Conservation (phyloP, 495 filamentous ascomycete genomes). For the Talaromyces wortmannii region DNA sequence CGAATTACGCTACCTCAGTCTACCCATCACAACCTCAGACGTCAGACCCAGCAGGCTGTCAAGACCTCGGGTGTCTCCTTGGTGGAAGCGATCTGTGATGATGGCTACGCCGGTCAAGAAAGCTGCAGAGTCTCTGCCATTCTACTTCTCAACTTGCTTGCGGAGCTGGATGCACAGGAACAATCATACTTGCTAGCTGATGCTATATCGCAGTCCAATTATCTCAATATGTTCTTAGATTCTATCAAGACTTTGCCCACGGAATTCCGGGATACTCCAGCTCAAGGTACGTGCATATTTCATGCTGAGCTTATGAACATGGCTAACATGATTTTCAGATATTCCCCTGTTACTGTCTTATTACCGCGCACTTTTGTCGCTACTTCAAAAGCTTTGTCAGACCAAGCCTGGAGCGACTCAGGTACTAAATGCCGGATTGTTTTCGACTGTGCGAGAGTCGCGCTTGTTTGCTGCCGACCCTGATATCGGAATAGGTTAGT, state of each 20-base stretch:
- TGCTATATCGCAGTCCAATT: constrained; percentile 74
- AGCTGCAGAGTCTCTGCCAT: constrained; percentile 76
- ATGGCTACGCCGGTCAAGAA: constrained; percentile 80
- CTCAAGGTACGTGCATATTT: constrained; percentile 33
- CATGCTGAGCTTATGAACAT: no score
- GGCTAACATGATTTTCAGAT: constrained; percentile 25
- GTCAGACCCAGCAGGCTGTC: constrained; percentile 67
- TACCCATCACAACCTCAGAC: constrained; percentile 32
- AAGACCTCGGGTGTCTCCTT: constrained; percentile 70
- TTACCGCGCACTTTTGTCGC: constrained; percentile 67
- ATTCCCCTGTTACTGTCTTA: constrained; percentile 50
- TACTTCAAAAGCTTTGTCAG: constrained; percentile 80
- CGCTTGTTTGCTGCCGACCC: constrained; percentile 85
- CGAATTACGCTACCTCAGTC: constrained; percentile 50
- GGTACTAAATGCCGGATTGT: constrained; percentile 83
- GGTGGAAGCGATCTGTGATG: constrained; percentile 84
- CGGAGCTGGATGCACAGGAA: constrained; percentile 56
- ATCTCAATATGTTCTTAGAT: constrained; percentile 82
- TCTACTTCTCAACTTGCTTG: constrained; percentile 66
- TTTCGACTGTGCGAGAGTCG: constrained; percentile 71
- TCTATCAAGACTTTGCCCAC: constrained; percentile 62
- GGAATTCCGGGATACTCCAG: constrained; percentile 51
- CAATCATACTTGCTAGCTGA: constrained; percentile 67
- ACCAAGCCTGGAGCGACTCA: constrained; percentile 71
- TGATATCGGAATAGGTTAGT: constrained; percentile 76